Percentiles rank a stretch among this genome's conserved stretches.
phyloP scores from a whole-genome alignment of 371 early-diverging fungal species.

The Rhizopus microsporus region DNA sequence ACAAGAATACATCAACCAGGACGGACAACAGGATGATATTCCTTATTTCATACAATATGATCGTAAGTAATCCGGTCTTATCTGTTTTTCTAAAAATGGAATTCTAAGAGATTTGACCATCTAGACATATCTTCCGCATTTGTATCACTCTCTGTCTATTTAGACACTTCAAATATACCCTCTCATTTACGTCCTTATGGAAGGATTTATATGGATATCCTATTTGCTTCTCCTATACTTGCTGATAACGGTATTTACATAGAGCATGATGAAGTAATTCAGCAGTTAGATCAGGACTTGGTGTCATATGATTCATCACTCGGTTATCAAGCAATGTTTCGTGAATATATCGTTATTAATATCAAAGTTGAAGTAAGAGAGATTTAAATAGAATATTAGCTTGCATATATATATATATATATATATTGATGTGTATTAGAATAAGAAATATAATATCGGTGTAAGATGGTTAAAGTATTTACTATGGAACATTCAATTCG shows the following conservation, averaged over 20 bases:
- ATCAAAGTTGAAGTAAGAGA: constrained; percentile 40
- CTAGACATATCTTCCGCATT: constrained; percentile 57
- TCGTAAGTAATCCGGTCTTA: constrained; percentile 31
- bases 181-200: constrained; percentile 46
- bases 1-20: constrained; percentile 46
- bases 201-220: constrained; percentile 52
- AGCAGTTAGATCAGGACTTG: constrained; percentile 50
- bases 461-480: constrained; percentile 50
- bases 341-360: constrained; percentile 42
- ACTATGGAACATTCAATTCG: constrained; percentile 52
- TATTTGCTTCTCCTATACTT: constrained; percentile 36
- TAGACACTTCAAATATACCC: constrained; percentile 48
- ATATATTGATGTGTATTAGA: constrained; percentile 5
- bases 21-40: constrained; percentile 17
- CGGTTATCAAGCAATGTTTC: constrained; percentile 42
- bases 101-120: too few relatives aligned
- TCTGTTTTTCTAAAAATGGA: background rate
- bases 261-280: constrained; percentile 43
- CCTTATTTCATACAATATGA: constrained; percentile 59
- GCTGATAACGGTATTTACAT: constrained; percentile 3
- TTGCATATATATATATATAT: background rate
- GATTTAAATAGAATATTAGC: constrained; percentile 7
- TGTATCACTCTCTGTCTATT: constrained; percentile 42
- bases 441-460: constrained; percentile 46
- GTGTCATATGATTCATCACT: constrained; percentile 40